These are phyloP conservation scores for Diaporthe ilicicola DNA, from an alignment of 2,329 filamentous ascomycete species.

Conservation along the genomic window DNA sequence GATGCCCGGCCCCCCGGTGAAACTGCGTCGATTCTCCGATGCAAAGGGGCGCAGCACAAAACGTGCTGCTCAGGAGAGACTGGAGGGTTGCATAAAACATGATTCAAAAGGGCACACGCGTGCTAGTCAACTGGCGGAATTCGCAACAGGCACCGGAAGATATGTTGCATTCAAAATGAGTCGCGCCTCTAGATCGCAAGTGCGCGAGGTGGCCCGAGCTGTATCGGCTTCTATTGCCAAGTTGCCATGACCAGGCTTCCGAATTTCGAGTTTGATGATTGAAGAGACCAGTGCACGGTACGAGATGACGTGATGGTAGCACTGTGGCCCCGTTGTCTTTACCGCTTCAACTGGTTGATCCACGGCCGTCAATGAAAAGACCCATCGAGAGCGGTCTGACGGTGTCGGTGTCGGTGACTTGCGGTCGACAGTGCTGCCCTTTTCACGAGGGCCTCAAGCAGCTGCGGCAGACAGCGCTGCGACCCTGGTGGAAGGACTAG, in stretches of 20 bases:
- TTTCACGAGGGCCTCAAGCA: neutral
- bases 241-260: neutral
- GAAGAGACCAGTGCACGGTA: conserved; percentile 17
- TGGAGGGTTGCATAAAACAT: neutral
- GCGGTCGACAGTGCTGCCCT: neutral
- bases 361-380: conserved; percentile 16
- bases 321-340: conserved; percentile 29
- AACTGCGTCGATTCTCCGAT: conserved; percentile 5
- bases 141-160: neutral
- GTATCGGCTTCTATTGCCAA: neutral
- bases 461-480: neutral
- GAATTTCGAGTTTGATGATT: neutral
- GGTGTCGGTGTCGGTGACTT: conserved; percentile 23
- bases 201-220: neutral
- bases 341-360: conserved; percentile 30
- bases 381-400: conserved; percentile 29
- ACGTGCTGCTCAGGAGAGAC: neutral
- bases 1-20: conserved; percentile 13
- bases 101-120: conserved; percentile 14
- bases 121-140: neutral
- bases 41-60: neutral
- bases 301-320: conserved; percentile 2
- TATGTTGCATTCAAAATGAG: neutral
- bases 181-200: neutral
- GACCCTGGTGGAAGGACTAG: neutral